Conservation (phyloP, 352 stramenopile species). For the Proteromonas lacertae region DNA sequence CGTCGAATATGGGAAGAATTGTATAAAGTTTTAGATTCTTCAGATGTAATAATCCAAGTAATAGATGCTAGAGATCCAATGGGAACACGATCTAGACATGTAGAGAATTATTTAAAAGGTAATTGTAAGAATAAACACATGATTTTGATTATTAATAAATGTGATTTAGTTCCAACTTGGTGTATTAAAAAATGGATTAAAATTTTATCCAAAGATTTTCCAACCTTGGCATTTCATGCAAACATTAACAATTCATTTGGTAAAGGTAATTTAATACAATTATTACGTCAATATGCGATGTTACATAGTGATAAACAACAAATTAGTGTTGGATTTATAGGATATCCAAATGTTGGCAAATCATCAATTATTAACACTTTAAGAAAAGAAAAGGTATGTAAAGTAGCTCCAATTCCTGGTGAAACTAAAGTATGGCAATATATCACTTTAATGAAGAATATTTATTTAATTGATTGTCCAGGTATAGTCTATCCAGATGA, state of each 20-base stretch:
- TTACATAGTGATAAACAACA: conserved; percentile 77
- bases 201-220: conserved; percentile 67
- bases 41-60: conserved; percentile 86
- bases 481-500: conserved; percentile 80
- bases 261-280: conserved; percentile 93
- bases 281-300: conserved; percentile 90
- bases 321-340: conserved; percentile 84
- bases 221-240: conserved; percentile 95
- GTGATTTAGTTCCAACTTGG: conserved; percentile 94
- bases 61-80: conserved; percentile 91
- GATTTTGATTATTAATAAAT: conserved; percentile 99
- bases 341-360: conserved; percentile 72
- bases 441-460: conserved; percentile 91
- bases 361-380: conserved; percentile 51
- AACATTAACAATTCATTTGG: conserved; percentile 92
- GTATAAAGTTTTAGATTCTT: conserved; percentile 99
- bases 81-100: conserved; percentile 74
- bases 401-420: conserved; percentile 49
- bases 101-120: conserved; percentile 84
- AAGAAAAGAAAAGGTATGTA: conserved; percentile 46
- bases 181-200: conserved; percentile 85
- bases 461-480: conserved; percentile 97
- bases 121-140: conserved; percentile 95
- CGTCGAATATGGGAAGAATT: conserved; percentile 98
- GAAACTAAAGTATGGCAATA: conserved; percentile 99